Conservation (phyloP, 192 early-diverging fungal species). For the Martensiomyces pterosporus region DNA sequence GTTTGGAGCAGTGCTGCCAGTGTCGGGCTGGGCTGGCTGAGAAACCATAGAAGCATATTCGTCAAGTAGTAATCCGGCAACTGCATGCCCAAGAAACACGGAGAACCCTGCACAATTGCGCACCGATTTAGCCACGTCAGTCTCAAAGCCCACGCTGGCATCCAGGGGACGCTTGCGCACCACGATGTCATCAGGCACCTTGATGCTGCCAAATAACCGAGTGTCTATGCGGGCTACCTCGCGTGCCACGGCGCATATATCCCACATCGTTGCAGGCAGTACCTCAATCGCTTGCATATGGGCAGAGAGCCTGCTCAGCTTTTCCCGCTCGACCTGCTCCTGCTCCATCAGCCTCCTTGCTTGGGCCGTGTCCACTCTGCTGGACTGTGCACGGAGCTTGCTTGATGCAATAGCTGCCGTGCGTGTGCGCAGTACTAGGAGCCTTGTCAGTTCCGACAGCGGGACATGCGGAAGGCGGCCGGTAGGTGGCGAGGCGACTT, state of each 20-base stretch:
- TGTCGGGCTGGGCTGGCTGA: too few species aligned
- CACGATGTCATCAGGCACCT: background rate
- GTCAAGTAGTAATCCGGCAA: background rate
- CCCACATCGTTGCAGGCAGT: background rate
- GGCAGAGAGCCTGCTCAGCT: background rate
- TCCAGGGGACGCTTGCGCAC: background rate
- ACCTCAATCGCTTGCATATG: background rate
- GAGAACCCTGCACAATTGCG: background rate
- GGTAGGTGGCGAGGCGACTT: too few species aligned
- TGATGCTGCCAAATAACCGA: background rate
- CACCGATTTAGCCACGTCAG: background rate
- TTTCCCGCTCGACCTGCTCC: background rate
- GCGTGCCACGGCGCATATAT: background rate
- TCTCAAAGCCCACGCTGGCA: background rate
- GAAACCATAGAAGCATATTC: background rate
- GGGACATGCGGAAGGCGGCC: background rate
- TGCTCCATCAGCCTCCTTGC: background rate
- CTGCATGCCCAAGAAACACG: background rate
- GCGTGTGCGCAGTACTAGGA: background rate
- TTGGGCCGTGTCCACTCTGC: background rate
- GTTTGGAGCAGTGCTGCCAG: background rate
- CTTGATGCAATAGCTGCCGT: background rate
- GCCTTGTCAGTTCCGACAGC: background rate
- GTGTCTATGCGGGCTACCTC: background rate
- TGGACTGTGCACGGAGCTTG: background rate